Conservation (phyloP, 495 filamentous ascomycete genomes). For the Hyaloscypha bicolor region DNA sequence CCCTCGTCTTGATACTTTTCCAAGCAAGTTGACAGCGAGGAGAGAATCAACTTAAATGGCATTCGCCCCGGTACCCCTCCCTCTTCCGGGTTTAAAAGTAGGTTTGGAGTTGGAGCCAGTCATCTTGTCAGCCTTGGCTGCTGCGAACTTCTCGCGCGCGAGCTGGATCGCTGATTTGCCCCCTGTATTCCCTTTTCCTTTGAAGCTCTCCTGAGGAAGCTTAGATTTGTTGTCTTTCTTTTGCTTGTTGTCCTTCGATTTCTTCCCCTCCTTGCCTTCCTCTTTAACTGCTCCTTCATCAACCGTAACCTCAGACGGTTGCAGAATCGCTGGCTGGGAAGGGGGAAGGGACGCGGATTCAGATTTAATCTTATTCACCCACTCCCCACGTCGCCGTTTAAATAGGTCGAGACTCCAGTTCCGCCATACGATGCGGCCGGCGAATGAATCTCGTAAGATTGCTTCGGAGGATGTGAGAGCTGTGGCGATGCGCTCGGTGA, state of each 20-base stretch:
- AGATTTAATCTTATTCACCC: constrained; percentile 32
- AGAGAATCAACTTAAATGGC: not conserved
- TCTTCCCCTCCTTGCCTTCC: not conserved
- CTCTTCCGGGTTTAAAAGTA: not conserved
- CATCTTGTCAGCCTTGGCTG: constrained; percentile 16
- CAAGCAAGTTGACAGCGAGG: too few species aligned
- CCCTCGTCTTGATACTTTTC: too few species aligned
- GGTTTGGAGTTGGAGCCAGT: not conserved
- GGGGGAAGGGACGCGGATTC: not conserved
- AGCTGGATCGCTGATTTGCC: constrained; percentile 30
- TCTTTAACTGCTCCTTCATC: not conserved
- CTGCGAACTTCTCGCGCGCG: constrained; percentile 31
- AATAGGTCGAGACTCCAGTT: constrained; percentile 93
- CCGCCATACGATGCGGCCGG: constrained; percentile 83
- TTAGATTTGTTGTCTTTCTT: not conserved
- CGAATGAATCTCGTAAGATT: constrained; percentile 68
- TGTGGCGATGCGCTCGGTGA: constrained; percentile 54
- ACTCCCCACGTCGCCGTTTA: constrained; percentile 39
- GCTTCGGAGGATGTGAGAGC: constrained; percentile 55
- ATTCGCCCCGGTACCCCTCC: constrained; percentile 19
- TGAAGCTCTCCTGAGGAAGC: too few species aligned
- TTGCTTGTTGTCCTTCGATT: constrained; percentile 20
- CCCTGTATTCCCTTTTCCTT: not conserved
- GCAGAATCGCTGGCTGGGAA: not conserved
- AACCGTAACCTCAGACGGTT: not conserved